Conservation (phyloP, 345 rosid species). For the Geranium rotundifolium region DNA sequence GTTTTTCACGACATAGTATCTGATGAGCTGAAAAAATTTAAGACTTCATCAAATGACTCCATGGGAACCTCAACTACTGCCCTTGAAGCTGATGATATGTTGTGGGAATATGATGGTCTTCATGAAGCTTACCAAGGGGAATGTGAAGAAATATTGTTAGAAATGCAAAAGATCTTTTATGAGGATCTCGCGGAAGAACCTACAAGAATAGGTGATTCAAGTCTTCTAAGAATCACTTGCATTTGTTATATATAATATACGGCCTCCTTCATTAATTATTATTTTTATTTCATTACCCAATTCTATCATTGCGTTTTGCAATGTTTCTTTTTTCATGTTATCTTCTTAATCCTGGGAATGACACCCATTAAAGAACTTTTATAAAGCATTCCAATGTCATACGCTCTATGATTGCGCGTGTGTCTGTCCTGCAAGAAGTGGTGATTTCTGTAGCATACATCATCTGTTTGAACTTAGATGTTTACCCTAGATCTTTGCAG, state of each 20-base stretch:
- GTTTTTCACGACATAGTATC: conserved; percentile 61
- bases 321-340: neutral
- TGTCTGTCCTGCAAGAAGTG: no score
- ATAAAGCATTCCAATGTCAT: no score
- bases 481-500: conserved; percentile 24
- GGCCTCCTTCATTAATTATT: neutral
- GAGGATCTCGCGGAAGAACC: conserved; percentile 46
- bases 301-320: neutral
- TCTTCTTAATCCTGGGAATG: no score
- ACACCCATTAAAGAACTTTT: no score
- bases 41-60: conserved; percentile 24
- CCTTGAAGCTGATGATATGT: conserved; percentile 28
- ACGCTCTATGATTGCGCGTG: no score
- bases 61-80: conserved; percentile 6
- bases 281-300: neutral
- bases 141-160: conserved; percentile 72
- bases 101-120: conserved; percentile 86
- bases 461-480: conserved; percentile 16
- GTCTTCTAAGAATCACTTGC: neutral
- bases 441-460: neutral
- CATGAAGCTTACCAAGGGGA: conserved; percentile 54
- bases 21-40: conserved; percentile 56
- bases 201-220: conserved; percentile 20
- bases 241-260: neutral
- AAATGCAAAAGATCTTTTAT: conserved; percentile 82